phyloP scores from a whole-genome alignment of 73 alveolate species.

The Diophrys sp. region DNA sequence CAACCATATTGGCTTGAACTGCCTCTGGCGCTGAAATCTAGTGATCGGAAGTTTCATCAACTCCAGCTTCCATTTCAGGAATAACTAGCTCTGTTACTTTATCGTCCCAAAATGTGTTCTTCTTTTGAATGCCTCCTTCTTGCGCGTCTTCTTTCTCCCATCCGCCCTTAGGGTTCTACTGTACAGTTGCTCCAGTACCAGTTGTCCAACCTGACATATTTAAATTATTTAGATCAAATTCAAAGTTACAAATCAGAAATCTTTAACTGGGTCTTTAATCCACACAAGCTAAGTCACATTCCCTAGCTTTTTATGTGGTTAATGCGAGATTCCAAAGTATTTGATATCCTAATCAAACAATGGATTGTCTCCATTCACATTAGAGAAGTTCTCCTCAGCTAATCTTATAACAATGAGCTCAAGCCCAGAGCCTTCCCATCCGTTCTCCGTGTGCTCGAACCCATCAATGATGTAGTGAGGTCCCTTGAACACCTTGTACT shows the following conservation, averaged over 20 bases:
- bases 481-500: neutral
- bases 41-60: slow-evolving; percentile 5
- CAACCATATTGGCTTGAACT: slow-evolving; percentile 27
- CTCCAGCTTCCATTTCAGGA: slow-evolving; percentile 57
- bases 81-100: slow-evolving; percentile 20
- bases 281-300: neutral
- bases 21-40: slow-evolving; percentile 33
- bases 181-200: neutral
- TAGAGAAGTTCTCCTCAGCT: neutral
- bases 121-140: neutral
- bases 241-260: neutral
- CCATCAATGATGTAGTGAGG: neutral
- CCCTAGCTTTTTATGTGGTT: neutral
- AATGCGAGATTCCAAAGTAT: neutral
- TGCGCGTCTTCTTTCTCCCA: neutral
- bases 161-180: neutral
- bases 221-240: no score
- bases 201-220: slow-evolving; percentile 1
- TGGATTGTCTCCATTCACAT: neutral
- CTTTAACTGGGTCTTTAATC: neutral
- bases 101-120: slow-evolving; percentile 2
- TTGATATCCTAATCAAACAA: neutral
- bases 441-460: neutral
- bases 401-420: neutral
- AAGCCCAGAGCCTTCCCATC: neutral